phyloP scores from a whole-genome alignment of 768 basidiomycete species.

The Naganishia vaughanmartiniae region DNA sequence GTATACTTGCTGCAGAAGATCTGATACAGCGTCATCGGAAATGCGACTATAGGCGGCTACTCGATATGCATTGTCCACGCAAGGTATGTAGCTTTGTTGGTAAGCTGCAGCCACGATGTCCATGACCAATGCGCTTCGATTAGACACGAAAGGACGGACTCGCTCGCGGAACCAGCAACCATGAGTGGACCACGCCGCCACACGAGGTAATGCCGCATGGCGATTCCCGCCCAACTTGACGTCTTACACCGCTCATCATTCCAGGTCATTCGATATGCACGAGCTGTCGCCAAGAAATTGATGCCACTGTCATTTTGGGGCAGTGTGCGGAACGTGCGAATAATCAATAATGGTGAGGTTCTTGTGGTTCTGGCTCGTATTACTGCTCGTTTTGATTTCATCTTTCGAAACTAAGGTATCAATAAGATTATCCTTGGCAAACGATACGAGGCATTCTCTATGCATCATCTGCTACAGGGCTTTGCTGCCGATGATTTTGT shows the following conservation, averaged over 20 bases:
- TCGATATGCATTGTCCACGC: conserved; percentile 69
- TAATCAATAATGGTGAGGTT: conserved; percentile 61
- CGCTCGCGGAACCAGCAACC: neutral
- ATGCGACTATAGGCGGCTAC: conserved; percentile 66
- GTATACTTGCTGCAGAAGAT: conserved; percentile 61
- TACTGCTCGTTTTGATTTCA: neutral
- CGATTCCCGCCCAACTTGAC: neutral
- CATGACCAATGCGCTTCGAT: neutral
- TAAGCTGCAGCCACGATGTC: neutral
- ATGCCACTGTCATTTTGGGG: conserved; percentile 83
- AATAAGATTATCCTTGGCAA: conserved; percentile 62
- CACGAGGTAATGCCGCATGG: neutral
- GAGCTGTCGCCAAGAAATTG: conserved; percentile 60
- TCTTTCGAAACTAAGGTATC: conserved; percentile 5
- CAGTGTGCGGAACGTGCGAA: conserved; percentile 62
- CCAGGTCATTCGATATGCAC: conserved; percentile 60
- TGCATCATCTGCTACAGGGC: conserved; percentile 74
- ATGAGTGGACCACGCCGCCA: conserved; percentile 1
- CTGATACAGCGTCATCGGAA: conserved; percentile 67
- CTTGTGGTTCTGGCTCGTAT: neutral
- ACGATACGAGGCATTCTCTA: conserved; percentile 73
- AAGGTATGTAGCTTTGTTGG: conserved; percentile 56
- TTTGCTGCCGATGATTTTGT: conserved; percentile 72
- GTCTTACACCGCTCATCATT: neutral
- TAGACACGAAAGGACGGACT: neutral